These are phyloP conservation scores for Neoarthrinium moseri DNA, from an alignment of 2,329 filamentous ascomycete species.

Conservation along the genomic window DNA sequence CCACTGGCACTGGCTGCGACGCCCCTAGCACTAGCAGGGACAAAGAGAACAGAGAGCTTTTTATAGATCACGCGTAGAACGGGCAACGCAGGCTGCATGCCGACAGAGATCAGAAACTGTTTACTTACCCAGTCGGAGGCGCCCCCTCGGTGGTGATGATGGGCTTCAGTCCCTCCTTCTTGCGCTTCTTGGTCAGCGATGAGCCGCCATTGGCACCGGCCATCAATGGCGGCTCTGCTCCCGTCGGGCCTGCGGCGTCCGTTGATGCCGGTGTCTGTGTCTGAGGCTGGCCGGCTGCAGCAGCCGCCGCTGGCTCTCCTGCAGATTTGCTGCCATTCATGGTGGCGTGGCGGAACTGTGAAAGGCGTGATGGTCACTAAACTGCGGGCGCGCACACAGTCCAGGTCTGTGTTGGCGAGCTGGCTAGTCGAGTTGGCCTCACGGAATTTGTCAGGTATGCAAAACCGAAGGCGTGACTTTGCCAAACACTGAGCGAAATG, in stretches of 20 bases:
- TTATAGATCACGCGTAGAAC: too few relatives aligned
- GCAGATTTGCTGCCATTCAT: conserved; percentile 21
- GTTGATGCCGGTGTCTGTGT: not conserved
- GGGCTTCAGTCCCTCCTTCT: conserved; percentile 72
- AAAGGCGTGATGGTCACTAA: too few relatives aligned
- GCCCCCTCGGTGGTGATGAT: conserved; percentile 70
- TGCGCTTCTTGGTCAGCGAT: conserved; percentile 63
- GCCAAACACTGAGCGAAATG: too few relatives aligned
- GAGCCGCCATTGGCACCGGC: conserved; percentile 30
- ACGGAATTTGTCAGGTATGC: not conserved
- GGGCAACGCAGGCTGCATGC: too few relatives aligned
- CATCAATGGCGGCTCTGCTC: conserved; percentile 24
- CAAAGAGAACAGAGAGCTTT: conserved; percentile 8
- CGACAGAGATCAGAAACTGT: conserved; percentile 9
- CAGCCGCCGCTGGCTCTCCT: conserved; percentile 1
- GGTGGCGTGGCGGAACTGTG: too few relatives aligned
- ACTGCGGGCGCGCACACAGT: too few relatives aligned
- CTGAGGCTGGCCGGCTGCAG: not conserved
- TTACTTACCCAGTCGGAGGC: conserved; percentile 31
- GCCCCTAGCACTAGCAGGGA: not conserved
- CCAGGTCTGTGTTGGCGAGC: too few relatives aligned
- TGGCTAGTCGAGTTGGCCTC: too few relatives aligned
- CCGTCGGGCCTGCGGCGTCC: not conserved
- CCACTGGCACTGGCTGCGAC: not conserved
- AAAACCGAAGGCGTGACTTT: not conserved